Evolutionary conservation across 352 stramenopile species (phyloP).

Genomic region (Phytophthora ohioensis): DNA sequence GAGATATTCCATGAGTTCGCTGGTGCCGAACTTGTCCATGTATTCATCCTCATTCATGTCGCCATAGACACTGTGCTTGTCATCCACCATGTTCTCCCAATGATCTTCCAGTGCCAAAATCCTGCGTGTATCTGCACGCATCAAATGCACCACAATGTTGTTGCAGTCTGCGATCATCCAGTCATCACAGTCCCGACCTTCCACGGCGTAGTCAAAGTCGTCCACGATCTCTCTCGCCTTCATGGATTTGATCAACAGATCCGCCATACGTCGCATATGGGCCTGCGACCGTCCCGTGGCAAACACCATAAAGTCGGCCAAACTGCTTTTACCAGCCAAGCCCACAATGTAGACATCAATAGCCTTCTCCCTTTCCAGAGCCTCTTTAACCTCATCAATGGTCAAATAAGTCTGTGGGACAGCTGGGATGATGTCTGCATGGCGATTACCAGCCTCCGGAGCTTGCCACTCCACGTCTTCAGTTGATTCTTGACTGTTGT

Average conservation of each 20-base stretch:
- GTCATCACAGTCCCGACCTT: slow-evolving; percentile 91
- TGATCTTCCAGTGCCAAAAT: slow-evolving; percentile 84
- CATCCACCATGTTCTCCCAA: slow-evolving; percentile 86
- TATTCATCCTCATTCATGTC: slow-evolving; percentile 88
- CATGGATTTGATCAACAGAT: slow-evolving; percentile 90
- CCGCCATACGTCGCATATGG: slow-evolving; percentile 90
- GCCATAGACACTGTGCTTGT: slow-evolving; percentile 83
- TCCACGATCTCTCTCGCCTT: slow-evolving; percentile 70
- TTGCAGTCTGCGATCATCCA: slow-evolving; percentile 94
- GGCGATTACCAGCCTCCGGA: slow-evolving; percentile 69
- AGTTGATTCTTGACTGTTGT: neutral
- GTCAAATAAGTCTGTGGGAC: slow-evolving; percentile 77
- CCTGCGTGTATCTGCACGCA: slow-evolving; percentile 77
- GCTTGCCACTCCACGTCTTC: slow-evolving; percentile 65
- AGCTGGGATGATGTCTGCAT: slow-evolving; percentile 79
- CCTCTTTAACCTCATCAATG: slow-evolving; percentile 70
- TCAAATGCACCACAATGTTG: slow-evolving; percentile 91
- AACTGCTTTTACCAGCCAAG: slow-evolving; percentile 76
- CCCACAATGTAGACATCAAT: slow-evolving; percentile 84
- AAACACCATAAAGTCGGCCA: slow-evolving; percentile 92
- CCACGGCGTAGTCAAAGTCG: slow-evolving; percentile 84
- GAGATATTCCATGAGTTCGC: slow-evolving; percentile 86
- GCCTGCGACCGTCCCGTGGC: slow-evolving; percentile 81
- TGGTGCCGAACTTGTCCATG: slow-evolving; percentile 89
- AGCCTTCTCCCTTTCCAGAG: slow-evolving; percentile 77